Evolutionary conservation across 2,329 filamentous ascomycete genomes (phyloP).

Genomic region (Microsporum audouinii): DNA sequence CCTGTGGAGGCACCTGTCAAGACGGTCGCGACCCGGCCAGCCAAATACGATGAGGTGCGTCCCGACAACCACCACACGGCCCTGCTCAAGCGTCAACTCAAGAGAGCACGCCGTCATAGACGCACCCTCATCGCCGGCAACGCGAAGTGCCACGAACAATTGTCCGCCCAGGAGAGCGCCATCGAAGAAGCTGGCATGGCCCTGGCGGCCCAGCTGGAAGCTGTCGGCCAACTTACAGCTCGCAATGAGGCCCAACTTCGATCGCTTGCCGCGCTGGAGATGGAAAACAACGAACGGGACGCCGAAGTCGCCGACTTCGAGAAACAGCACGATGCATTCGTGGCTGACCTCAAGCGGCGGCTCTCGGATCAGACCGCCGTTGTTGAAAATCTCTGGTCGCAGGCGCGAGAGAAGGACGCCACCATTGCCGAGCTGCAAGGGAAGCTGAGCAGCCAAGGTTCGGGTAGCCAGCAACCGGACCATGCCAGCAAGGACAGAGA

Average conservation of each 20-base stretch:
- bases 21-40: not conserved
- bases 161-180: not conserved
- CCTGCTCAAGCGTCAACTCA: slow-evolving; percentile 7
- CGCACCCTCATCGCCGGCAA: slow-evolving; percentile 1
- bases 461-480: not conserved
- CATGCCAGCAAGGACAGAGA: not conserved
- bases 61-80: not conserved
- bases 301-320: not conserved
- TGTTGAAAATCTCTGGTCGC: not conserved
- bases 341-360: not conserved
- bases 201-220: not conserved
- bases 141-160: not conserved
- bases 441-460: not conserved
- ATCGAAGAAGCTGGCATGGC: not conserved
- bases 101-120: not conserved
- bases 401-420: not conserved
- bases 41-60: not conserved
- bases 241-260: not conserved
- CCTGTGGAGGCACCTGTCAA: not conserved
- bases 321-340: not conserved
- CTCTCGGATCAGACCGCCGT: not conserved
- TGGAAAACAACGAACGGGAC: not conserved
- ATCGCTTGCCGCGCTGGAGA: not conserved
- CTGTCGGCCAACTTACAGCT: not conserved
- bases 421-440: not conserved